Percentiles rank a stretch among this genome's conserved stretches.
phyloP scores from a whole-genome alignment of 73 alveolate species.

The Paramecium octaurelia region DNA sequence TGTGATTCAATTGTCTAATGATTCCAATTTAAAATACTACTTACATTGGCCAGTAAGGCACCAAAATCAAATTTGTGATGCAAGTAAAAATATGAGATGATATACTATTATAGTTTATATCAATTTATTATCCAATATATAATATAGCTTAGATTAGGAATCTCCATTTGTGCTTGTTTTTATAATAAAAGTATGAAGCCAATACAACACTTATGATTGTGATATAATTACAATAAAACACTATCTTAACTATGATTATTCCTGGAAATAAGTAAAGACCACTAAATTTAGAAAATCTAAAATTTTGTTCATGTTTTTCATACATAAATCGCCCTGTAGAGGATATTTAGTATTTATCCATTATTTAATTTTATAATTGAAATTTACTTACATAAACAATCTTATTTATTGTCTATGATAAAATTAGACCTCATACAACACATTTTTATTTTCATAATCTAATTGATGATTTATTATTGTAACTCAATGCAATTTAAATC shows the following conservation, averaged over 20 bases:
- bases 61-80: neutral
- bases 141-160: neutral
- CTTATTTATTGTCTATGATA: neutral
- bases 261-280: neutral
- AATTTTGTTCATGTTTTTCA: neutral
- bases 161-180: neutral
- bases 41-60: neutral
- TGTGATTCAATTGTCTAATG: neutral
- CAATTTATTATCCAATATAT: neutral
- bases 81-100: neutral
- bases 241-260: neutral
- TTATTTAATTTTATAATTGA: neutral
- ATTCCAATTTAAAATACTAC: neutral
- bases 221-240: neutral
- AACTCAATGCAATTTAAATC: neutral
- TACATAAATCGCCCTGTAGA: neutral
- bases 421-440: neutral
- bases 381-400: neutral
- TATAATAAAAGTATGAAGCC: neutral
- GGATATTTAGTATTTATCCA: slow-evolving; percentile 5
- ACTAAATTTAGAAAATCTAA: neutral
- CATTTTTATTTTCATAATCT: neutral
- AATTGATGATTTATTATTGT: neutral
- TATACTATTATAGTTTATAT: neutral
- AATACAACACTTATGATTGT: neutral